Conservation (phyloP, 768 basidiomycete species). For the Dioszegia hungarica region DNA sequence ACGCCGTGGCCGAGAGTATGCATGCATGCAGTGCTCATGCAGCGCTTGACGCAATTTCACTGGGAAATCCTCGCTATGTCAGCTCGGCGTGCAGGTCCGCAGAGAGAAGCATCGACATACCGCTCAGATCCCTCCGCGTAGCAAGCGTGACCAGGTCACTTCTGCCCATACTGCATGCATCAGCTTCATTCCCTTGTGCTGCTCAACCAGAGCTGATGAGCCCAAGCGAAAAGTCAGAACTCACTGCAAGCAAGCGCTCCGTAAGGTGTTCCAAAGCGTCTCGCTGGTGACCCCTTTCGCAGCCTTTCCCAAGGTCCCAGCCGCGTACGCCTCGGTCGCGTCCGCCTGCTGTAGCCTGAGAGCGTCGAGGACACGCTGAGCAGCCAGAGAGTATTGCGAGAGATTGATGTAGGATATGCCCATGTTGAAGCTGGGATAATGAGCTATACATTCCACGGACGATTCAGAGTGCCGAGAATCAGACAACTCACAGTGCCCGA, state of each 20-base stretch:
- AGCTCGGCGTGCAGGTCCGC: neutral
- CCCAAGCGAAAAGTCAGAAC: neutral
- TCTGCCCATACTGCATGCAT: neutral
- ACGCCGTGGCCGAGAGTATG: no score
- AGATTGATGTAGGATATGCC: slow-evolving; percentile 90
- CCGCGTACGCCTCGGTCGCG: slow-evolving; percentile 52
- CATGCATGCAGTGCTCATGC: neutral
- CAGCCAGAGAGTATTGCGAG: slow-evolving; percentile 75
- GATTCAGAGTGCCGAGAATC: neutral
- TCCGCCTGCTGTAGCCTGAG: slow-evolving; percentile 84
- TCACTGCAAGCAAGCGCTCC: slow-evolving; percentile 69
- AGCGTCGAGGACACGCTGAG: slow-evolving; percentile 80
- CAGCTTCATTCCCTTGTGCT: neutral
- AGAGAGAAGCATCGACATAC: no score
- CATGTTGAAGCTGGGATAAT: slow-evolving; percentile 68
- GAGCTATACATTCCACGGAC: neutral
- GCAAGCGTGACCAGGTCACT: slow-evolving; percentile 1
- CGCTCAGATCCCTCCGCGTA: neutral
- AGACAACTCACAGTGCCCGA: slow-evolving; percentile 64
- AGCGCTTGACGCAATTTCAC: neutral
- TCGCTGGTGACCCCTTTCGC: slow-evolving; percentile 67
- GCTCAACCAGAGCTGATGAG: no score
- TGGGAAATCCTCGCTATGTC: neutral
- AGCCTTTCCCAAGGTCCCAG: slow-evolving; percentile 22
- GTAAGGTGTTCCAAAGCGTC: slow-evolving; percentile 82